These are phyloP conservation scores for Podila verticillata DNA, from an alignment of 192 early-diverging fungal species.

Conservation along the genomic window DNA sequence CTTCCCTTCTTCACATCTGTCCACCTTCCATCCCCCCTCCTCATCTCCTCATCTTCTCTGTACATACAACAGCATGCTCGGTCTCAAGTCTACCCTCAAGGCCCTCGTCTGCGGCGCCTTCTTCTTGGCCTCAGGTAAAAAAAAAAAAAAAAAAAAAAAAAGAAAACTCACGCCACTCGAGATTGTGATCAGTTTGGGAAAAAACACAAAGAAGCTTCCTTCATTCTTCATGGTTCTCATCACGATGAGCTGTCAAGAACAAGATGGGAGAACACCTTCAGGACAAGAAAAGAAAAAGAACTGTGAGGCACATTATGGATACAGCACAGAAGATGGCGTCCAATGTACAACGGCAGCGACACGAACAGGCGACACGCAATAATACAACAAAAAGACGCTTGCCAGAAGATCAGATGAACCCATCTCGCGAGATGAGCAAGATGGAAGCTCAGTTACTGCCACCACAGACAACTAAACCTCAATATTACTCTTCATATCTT, in stretches of 20 bases:
- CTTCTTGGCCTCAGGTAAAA: constrained; percentile 44
- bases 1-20: background rate
- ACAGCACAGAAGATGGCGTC: no score
- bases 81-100: constrained; percentile 50
- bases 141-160: background rate
- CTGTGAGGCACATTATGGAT: no score
- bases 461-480: background rate
- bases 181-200: background rate
- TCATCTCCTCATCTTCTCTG: background rate
- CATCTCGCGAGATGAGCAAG: background rate
- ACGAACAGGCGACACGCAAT: no score
- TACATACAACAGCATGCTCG: constrained; percentile 30
- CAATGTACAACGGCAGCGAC: no score
- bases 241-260: no score
- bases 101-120: constrained; percentile 42
- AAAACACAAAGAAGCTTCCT: background rate
- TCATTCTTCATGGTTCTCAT: no score
- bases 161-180: background rate
- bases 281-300: no score
- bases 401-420: no score
- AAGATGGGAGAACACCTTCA: no score
- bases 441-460: background rate
- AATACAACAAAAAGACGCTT: no score
- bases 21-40: background rate
- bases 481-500: constrained; percentile 1